A percentile compares a stretch with the other conserved stretches of the same genome.
These are phyloP conservation scores for Tetratostichococcus sp. DNA, from an alignment of 139 green algal species.

Conservation along the genomic window DNA sequence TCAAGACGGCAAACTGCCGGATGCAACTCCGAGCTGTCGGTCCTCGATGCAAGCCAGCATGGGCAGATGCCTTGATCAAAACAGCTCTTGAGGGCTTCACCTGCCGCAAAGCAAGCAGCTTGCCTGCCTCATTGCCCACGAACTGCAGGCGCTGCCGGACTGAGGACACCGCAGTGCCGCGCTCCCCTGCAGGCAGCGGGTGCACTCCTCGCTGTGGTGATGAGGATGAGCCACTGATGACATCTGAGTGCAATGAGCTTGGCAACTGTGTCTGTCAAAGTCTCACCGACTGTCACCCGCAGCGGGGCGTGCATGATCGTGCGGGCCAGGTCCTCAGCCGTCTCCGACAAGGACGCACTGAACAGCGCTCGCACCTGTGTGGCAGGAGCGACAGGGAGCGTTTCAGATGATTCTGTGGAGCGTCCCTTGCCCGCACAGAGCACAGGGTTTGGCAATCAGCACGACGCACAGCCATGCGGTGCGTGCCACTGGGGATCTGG, in stretches of 20 bases:
- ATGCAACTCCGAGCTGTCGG: no score
- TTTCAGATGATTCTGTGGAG: background rate
- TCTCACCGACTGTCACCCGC: slow-evolving; percentile 69
- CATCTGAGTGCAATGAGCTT: no score
- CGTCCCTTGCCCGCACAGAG: slow-evolving; percentile 2
- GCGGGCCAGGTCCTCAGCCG: slow-evolving; percentile 77
- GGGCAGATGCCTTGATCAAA: no score
- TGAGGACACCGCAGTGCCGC: slow-evolving; percentile 51
- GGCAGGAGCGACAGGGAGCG: background rate
- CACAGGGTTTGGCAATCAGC: no score
- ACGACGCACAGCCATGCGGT: no score
- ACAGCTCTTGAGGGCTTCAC: no score
- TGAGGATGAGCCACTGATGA: no score
- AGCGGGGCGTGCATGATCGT: slow-evolving; percentile 81
- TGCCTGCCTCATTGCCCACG: slow-evolving; percentile 86
- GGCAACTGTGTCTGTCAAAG: no score
- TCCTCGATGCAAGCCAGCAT: no score
- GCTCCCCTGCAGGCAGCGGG: slow-evolving; percentile 46
- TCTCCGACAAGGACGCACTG: slow-evolving; percentile 88
- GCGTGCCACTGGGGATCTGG: no score
- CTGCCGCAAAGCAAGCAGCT: slow-evolving; percentile 87
- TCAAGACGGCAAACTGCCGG: no score
- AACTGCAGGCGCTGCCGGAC: slow-evolving; percentile 90
- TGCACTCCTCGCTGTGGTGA: no score
- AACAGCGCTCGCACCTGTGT: slow-evolving; percentile 65